Percentiles rank a stretch among this genome's conserved stretches.
These are phyloP conservation scores for Aspergillus sp. DNA, from an alignment of 2,329 filamentous ascomycete genomes.

Conservation along the genomic window DNA sequence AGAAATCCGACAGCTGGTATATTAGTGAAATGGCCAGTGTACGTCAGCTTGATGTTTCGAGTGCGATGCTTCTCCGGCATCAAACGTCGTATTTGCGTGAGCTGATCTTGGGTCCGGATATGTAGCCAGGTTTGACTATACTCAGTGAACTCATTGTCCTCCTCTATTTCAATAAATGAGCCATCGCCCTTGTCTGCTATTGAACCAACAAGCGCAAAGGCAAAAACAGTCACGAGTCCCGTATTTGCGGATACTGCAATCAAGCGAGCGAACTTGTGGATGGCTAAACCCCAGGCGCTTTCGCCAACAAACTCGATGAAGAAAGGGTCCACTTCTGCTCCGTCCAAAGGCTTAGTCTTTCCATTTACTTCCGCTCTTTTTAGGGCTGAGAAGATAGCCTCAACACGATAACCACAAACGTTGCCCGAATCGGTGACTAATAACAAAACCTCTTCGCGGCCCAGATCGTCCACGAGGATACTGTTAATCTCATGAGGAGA, in stretches of 20 bases:
- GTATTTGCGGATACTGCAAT: conserved; percentile 84
- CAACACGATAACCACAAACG: conserved; percentile 68
- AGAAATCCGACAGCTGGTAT: conserved; percentile 61
- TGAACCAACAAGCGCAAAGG: conserved; percentile 54
- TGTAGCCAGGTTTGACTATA: conserved; percentile 36
- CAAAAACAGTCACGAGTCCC: conserved; percentile 57
- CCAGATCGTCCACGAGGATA: conserved; percentile 67
- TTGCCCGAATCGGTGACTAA: conserved; percentile 74
- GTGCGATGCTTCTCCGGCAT: conserved; percentile 36
- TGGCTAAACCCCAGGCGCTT: conserved; percentile 85
- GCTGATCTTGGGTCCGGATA: conserved; percentile 24
- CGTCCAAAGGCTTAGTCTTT: conserved; percentile 28
- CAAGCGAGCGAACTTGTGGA: conserved; percentile 77
- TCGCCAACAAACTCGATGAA: conserved; percentile 73
- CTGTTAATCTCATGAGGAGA: conserved; percentile 67
- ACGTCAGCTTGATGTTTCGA: conserved; percentile 44
- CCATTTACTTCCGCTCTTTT: conserved; percentile 26
- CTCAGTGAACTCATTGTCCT: conserved; percentile 18
- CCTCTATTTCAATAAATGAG: conserved; percentile 14
- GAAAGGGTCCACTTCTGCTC: conserved; percentile 52
- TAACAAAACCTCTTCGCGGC: conserved; percentile 67
- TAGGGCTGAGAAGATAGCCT: conserved; percentile 49
- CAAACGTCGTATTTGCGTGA: conserved; percentile 28
- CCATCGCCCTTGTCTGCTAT: conserved; percentile 19
- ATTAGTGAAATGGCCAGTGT: conserved; percentile 49